A percentile compares a stretch with the other conserved stretches of the same genome.
Evolutionary conservation across 148 eudicot species (phyloP).

Genomic region (Vaccinium vitisidaea): DNA sequence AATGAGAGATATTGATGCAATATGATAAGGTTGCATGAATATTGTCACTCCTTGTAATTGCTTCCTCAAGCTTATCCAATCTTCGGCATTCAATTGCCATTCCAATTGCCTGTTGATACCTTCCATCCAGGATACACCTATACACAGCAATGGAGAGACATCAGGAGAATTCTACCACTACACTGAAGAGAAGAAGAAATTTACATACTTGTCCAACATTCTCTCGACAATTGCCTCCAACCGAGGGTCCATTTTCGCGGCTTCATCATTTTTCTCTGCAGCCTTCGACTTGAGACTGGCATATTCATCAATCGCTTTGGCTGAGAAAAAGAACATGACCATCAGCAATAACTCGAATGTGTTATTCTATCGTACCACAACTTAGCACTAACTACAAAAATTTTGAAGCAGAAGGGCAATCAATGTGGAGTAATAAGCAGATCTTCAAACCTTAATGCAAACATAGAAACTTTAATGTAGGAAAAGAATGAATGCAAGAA

Average conservation of each 20-base stretch:
- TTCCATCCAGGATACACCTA: slow-evolving; percentile 85
- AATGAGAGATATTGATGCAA: slow-evolving; percentile 75
- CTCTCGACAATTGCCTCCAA: slow-evolving; percentile 96
- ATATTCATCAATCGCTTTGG: slow-evolving; percentile 95
- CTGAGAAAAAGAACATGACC: slow-evolving; percentile 34
- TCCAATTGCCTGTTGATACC: slow-evolving; percentile 85
- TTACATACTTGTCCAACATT: slow-evolving; percentile 86
- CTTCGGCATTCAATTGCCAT: slow-evolving; percentile 86
- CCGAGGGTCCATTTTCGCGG: slow-evolving; percentile 70
- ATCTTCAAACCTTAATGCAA: neutral
- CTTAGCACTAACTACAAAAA: no score
- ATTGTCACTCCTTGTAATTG: slow-evolving; percentile 74
- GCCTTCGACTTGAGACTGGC: slow-evolving; percentile 75
- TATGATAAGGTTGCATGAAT: slow-evolving; percentile 69
- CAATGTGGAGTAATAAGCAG: neutral
- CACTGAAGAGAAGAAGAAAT: slow-evolving; percentile 7
- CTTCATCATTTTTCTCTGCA: slow-evolving; percentile 62
- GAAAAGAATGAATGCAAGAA: neutral
- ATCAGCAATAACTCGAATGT: neutral
- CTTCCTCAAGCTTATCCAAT: slow-evolving; percentile 91
- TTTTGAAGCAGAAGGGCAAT: neutral
- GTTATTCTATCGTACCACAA: no score
- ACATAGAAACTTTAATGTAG: neutral
- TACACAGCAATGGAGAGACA: slow-evolving; percentile 15
- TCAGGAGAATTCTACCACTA: neutral